Percentiles rank a stretch among this genome's conserved stretches.
phyloP scores from a whole-genome alignment of 1,284 basidiomycete genomes.

The Salmacisia buchloeana region DNA sequence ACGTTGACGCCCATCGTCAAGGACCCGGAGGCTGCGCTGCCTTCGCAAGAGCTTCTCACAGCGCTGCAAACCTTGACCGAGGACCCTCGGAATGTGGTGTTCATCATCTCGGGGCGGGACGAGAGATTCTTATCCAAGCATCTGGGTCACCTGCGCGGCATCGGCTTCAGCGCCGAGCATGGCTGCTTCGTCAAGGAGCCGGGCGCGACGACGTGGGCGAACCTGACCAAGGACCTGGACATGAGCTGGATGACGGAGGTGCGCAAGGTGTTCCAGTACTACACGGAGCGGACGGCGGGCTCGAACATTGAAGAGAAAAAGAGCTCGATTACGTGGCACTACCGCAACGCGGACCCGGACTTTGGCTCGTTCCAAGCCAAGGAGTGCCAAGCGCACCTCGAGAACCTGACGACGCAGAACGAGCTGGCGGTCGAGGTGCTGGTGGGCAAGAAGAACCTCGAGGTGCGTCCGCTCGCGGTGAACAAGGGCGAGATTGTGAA shows the following conservation, averaged over 20 bases:
- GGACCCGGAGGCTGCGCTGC: conserved; percentile 78
- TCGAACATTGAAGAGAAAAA: conserved; percentile 94
- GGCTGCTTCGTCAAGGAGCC: conserved; percentile 84
- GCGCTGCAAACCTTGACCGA: conserved; percentile 67
- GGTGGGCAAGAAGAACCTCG: conserved; percentile 91
- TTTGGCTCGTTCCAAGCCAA: conserved; percentile 66
- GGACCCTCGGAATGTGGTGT: conserved; percentile 84
- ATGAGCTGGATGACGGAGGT: conserved; percentile 98
- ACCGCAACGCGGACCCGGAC: conserved; percentile 84
- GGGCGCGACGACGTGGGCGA: conserved; percentile 66
- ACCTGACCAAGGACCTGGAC: conserved; percentile 83
- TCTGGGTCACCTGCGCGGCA: conserved; percentile 71
- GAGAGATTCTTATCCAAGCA: conserved; percentile 84
- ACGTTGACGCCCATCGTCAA: conserved; percentile 96
- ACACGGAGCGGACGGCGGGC: conserved; percentile 90
- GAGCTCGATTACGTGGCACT: conserved; percentile 96
- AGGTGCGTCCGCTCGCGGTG: conserved; percentile 86
- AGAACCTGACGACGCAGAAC: conserved; percentile 61
- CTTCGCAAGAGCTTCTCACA: conserved; percentile 68
- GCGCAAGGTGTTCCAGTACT: conserved; percentile 89
- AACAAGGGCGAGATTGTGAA: conserved; percentile 99
- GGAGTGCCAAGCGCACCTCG: conserved; percentile 90
- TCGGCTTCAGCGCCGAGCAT: conserved; percentile 94
- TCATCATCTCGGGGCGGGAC: conserved; percentile 97
- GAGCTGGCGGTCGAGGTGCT: conserved; percentile 51